phyloP scores from a whole-genome alignment of 2,329 filamentous ascomycete species.

The Plenodomus biglobosus region DNA sequence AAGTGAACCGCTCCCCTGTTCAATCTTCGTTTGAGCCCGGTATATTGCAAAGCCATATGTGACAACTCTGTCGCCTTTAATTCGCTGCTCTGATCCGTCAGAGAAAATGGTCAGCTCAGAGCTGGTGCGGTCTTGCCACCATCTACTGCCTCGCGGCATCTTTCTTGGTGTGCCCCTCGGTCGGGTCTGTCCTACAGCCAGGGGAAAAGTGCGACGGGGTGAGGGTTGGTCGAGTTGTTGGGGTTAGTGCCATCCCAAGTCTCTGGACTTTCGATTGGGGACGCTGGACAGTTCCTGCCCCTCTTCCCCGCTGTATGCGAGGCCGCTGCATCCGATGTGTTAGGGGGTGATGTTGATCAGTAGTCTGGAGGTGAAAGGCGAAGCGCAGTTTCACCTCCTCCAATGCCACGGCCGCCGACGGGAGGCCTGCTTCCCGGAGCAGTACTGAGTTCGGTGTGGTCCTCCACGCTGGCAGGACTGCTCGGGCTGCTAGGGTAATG shows the following conservation, averaged over 20 bases:
- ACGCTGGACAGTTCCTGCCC: not conserved
- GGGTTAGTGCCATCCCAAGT: slow-evolving; percentile 1
- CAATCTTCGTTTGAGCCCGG: not conserved
- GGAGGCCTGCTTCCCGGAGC: slow-evolving; percentile 1
- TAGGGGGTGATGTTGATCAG: slow-evolving; percentile 1
- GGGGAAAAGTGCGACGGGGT: slow-evolving; percentile 1
- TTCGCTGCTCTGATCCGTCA: slow-evolving; percentile 6
- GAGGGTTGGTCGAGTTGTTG: not conserved
- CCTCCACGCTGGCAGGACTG: slow-evolving; percentile 1
- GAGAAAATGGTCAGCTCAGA: slow-evolving; percentile 9
- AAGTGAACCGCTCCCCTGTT: not conserved
- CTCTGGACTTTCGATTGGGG: slow-evolving; percentile 1
- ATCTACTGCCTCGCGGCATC: slow-evolving; percentile 1
- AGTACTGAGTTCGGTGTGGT: slow-evolving; percentile 2
- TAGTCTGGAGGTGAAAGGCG: not conserved
- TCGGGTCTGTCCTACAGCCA: not conserved
- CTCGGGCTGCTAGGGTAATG: slow-evolving; percentile 1
- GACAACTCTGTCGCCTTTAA: not conserved
- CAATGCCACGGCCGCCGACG: not conserved
- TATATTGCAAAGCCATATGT: slow-evolving; percentile 7
- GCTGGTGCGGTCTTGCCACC: not conserved
- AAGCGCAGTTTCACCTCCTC: slow-evolving; percentile 2
- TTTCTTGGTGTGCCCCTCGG: not conserved
- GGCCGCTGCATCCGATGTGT: not conserved
- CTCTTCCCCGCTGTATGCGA: not conserved